Percentiles rank a stretch among this genome's conserved stretches.
phyloP scores from a whole-genome alignment of 2,329 filamentous ascomycete species.

The Orbilia oligospora region DNA sequence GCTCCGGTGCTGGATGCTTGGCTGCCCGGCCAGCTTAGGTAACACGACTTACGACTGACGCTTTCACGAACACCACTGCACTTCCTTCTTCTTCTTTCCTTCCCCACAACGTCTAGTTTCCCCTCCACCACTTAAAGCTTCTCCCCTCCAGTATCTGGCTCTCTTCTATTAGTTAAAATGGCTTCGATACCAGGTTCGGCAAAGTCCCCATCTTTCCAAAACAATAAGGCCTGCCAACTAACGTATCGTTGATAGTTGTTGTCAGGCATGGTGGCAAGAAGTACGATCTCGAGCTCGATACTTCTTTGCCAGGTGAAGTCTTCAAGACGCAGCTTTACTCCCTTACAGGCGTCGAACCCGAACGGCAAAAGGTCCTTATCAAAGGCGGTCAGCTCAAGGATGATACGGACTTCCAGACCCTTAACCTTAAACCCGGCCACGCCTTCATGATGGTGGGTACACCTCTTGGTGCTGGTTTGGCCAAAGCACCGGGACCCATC shows the following conservation, averaged over 20 bases:
- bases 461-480: constrained; percentile 76
- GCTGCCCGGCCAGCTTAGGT: constrained; percentile 23
- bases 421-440: constrained; percentile 88
- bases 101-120: constrained; percentile 29
- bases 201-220: not conserved
- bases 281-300: constrained; percentile 92
- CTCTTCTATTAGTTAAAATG: constrained; percentile 25
- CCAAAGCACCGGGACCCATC: constrained; percentile 80
- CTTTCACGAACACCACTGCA: not conserved
- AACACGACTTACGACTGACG: constrained; percentile 29
- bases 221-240: constrained; percentile 1
- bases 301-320: constrained; percentile 85
- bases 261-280: constrained; percentile 97
- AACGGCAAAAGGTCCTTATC: constrained; percentile 94
- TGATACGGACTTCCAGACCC: constrained; percentile 86
- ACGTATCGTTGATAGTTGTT: constrained; percentile 74
- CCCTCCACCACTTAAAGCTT: not conserved
- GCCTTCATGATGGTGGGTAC: constrained; percentile 97
- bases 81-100: not conserved
- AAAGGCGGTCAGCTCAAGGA: constrained; percentile 96
- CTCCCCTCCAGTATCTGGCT: too few relatives aligned
- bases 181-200: constrained; percentile 50
- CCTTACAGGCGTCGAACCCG: constrained; percentile 93
- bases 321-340: constrained; percentile 98
- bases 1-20: constrained; percentile 32